Evolutionary conservation across 2,329 filamentous ascomycete species (phyloP), one percentile per base, ranked within the genome.

Genomic region (Apiospora hydei): DNA sequence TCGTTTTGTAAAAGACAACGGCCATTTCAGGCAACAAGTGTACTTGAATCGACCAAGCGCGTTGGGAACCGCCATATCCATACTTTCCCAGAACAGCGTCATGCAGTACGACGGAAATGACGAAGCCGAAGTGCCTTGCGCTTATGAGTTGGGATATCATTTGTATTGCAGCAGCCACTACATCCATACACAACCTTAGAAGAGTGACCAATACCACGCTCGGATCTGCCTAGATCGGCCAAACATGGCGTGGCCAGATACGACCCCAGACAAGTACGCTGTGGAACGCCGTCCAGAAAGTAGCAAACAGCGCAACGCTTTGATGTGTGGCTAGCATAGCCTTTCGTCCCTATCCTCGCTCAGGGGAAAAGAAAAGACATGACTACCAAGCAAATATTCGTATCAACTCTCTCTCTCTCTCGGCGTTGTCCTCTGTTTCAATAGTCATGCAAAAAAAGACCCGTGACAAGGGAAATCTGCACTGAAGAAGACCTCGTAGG

Each of bases 271-370:
- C 30, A 61, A 34, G 53, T 14, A 21, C 53, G 53, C 53, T 61
- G 53, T 61, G 53, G 53, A 64, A 64, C 57, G 30, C 34, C 30
- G 18, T 30, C 57, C 57, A 64, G 57, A 14, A 38, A n/a, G 30
- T n/a, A 41, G 57, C 57, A 64, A n/a, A 18, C 57, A 64, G 24
- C 34, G 57, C 30, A 41, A 41, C 57, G 57, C 57, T 64, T 64
- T 64, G 57, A 34, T 24, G 34, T 64, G 34, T 41, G 57, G 34
- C 34, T 64, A 41, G 13, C 34, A 41, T 41, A 21, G 34, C 57
- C 53, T 2, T n/a, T 57, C 34, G 30, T 64, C 34, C 34, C 30
- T 64, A 34, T 41, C 8, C 34, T 41, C 57, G 57, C 57, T 64
- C 34, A 41, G 30, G n/a, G 41, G n/a, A 41, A 6, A 30, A 57